Conservation (phyloP, 2,329 filamentous ascomycete species). For the Tolypocladium nubicola region DNA sequence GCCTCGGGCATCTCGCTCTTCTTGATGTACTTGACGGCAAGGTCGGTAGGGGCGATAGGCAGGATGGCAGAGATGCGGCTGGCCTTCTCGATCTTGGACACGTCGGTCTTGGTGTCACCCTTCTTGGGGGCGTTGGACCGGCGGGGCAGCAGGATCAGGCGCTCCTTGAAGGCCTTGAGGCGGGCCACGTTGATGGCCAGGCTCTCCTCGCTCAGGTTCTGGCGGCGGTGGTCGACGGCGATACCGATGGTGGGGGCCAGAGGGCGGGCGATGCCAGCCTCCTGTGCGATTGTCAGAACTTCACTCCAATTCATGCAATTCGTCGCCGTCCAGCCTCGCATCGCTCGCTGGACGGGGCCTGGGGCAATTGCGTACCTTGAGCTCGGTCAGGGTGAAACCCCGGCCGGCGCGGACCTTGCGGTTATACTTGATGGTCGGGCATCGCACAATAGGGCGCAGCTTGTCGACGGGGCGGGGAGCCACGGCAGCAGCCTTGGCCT, state of each 20-base stretch:
- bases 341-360: background rate
- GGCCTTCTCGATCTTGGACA: conserved; percentile 52
- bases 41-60: conserved; percentile 60
- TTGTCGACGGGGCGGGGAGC: conserved; percentile 96
- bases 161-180: conserved; percentile 94
- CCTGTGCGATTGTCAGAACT: conserved; percentile 46
- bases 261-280: conserved; percentile 90
- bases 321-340: background rate
- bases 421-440: conserved; percentile 99
- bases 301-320: background rate
- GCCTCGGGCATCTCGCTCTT: conserved; percentile 70
- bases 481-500: conserved; percentile 88
- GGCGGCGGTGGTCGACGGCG: conserved; percentile 88
- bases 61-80: conserved; percentile 40
- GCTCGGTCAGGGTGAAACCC: conserved; percentile 94
- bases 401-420: conserved; percentile 91
- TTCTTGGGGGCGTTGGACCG: conserved; percentile 89
- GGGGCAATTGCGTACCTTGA: conserved; percentile 63
- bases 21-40: conserved; percentile 63
- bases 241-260: conserved; percentile 95
- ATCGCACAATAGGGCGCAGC: conserved; percentile 91
- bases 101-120: conserved; percentile 81
- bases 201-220: conserved; percentile 94
- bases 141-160: conserved; percentile 96
- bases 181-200: conserved; percentile 92